Base-by-base conservation (phyloP, 179 eudicot species). In the Actinidia polygama region DNA sequence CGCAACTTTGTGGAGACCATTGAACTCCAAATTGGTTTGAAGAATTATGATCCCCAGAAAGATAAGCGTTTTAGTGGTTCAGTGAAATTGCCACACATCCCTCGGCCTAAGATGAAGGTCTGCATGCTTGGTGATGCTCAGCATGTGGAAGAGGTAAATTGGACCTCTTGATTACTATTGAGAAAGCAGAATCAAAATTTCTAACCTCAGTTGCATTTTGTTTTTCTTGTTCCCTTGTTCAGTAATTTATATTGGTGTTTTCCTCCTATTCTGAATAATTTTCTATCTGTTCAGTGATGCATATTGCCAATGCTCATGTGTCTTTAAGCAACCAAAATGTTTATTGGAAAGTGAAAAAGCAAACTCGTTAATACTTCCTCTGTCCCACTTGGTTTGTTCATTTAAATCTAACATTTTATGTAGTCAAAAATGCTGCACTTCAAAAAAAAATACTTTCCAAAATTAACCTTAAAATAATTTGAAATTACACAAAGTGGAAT, bases 61-160 rank as follows among this genome's bases (percentile, higher is more conserved):
- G 98, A 94, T 69, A 95, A 95, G 91, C 97, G 98, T 85, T 95
- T 95, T 89, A 95, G 99, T 84, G 99, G 99, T 10, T 93, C 99
- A n/a, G 98, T 95, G 46, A 95, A 91, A 85, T 86, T 95, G 89
- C 97, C 98, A 18, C 97, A 95, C 82, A 89, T 95, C 53, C 98
- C 99, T 54, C 92, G 97, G 12, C 99, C 99, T 44, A 95, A 95
- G 92, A 94, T 95, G 99, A 95, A 91, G 81, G 92, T 94, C 21
- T 94, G 99, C 89, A 94, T 95, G 99, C 99, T 95, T 79, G 99
- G 99, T 78, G 99, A 95, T 90, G 98, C 99, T 4, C 98, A 94
- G 83, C 99, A 95, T 24, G 98, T 95, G 11, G 99, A 91, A 84
- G 98, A 93, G 97, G 99, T 95, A 91, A 6, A 68, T 63, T 70